Percentiles rank a stretch among this genome's conserved stretches.
phyloP scores from a whole-genome alignment of 148 eudicot species.

The Oxyria digyna region DNA sequence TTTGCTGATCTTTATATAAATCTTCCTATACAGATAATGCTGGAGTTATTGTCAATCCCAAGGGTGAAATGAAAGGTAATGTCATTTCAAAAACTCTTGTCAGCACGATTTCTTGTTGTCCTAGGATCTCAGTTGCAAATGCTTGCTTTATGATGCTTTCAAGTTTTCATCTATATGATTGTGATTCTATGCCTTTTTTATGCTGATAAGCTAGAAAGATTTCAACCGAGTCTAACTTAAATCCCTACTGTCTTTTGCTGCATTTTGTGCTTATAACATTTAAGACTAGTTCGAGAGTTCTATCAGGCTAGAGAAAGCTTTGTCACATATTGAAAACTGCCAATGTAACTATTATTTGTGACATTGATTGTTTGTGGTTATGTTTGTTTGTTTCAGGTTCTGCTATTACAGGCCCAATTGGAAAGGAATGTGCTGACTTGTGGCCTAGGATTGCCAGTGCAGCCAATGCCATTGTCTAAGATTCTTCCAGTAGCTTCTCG shows the following conservation, averaged over 20 bases:
- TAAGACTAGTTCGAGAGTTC: not conserved
- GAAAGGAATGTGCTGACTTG: slow-evolving; percentile 57
- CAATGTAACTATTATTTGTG: no score
- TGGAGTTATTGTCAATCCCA: slow-evolving; percentile 21
- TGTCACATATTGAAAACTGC: no score
- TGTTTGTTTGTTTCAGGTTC: slow-evolving; percentile 24
- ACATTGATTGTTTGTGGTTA: not conserved
- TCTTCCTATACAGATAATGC: slow-evolving; percentile 19
- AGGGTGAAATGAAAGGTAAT: slow-evolving; percentile 24
- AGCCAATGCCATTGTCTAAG: slow-evolving; percentile 48
- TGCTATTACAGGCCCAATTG: slow-evolving; percentile 53
- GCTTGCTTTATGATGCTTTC: not conserved
- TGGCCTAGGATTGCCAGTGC: slow-evolving; percentile 69
- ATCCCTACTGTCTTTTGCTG: not conserved
- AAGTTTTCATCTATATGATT: not conserved
- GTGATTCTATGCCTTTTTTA: no score
- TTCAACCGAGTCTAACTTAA: not conserved
- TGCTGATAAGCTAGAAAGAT: not conserved
- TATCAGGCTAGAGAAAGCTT: not conserved
- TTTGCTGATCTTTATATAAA: slow-evolving; percentile 6
- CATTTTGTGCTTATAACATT: not conserved
- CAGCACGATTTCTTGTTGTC: not conserved
- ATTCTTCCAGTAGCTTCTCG: not conserved
- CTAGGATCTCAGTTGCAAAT: not conserved
- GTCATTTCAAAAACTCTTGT: not conserved